A percentile compares a stretch with the other conserved stretches of the same genome.
Conservation (phyloP, 768 basidiomycete species). For the Mycena galericulata region DNA sequence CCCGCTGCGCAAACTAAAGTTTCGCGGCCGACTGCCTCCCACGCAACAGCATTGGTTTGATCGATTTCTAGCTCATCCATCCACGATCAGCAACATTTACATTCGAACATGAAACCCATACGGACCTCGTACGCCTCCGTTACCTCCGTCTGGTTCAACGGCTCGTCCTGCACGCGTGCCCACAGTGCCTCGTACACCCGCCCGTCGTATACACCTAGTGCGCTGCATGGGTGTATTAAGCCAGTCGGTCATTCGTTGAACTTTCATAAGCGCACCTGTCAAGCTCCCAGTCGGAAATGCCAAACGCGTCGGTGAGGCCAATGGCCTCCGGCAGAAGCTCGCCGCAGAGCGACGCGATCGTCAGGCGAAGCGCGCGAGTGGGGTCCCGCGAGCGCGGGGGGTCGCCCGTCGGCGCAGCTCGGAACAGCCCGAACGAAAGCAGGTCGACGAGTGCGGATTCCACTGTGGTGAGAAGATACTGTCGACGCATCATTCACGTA, state of each 20-base stretch:
- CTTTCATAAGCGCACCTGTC: constrained; percentile 59
- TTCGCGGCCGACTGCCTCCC: too few species aligned
- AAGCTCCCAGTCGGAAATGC: constrained; percentile 82
- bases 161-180: constrained; percentile 67
- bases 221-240: constrained; percentile 49
- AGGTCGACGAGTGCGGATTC: constrained; percentile 70
- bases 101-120: neutral
- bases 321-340: constrained; percentile 73
- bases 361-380: constrained; percentile 60
- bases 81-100: too few species aligned
- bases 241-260: neutral
- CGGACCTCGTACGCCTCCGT: constrained; percentile 68
- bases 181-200: constrained; percentile 77
- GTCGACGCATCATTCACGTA: neutral
- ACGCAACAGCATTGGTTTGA: too few species aligned
- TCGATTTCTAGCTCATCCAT: too few species aligned
- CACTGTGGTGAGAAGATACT: constrained; percentile 73
- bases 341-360: constrained; percentile 61
- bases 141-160: constrained; percentile 65
- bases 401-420: constrained; percentile 22
- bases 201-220: constrained; percentile 73
- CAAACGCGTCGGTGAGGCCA: constrained; percentile 79
- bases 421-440: constrained; percentile 65
- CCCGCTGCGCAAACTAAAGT: too few species aligned
- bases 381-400: constrained; percentile 50